Conservation (phyloP, 140 eudicot species). For the Anethum foeniculum region DNA sequence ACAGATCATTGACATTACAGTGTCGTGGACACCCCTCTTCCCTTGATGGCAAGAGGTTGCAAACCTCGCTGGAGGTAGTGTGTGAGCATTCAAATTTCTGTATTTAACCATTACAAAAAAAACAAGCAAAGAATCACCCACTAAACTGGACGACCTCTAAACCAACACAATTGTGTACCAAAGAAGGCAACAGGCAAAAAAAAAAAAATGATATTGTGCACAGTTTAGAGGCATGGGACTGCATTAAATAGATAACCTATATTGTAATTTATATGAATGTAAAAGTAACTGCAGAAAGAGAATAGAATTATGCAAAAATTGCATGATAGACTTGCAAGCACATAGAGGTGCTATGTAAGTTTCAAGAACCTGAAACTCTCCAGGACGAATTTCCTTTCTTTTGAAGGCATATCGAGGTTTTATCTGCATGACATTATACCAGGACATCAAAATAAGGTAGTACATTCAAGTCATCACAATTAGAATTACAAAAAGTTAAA, state of each 20-base stretch:
- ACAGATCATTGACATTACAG: not conserved
- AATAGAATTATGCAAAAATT: not conserved
- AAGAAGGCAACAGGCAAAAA: not conserved
- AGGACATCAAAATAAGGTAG: not conserved
- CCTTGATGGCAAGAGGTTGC: no score
- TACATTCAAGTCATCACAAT: slow-evolving; percentile 8
- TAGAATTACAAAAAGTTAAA: slow-evolving; percentile 6
- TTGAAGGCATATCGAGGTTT: slow-evolving; percentile 95
- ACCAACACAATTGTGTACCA: not conserved
- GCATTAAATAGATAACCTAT: not conserved
- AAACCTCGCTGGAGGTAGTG: not conserved
- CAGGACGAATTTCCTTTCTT: slow-evolving; percentile 85
- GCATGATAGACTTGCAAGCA: not conserved
- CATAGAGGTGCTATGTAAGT: not conserved
- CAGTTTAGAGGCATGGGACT: not conserved
- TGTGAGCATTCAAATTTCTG: not conserved
- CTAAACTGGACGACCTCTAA: no score
- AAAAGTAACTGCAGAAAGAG: not conserved
- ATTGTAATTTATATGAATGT: not conserved
- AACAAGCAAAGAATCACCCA: not conserved
- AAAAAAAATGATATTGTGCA: not conserved
- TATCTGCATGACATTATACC: slow-evolving; percentile 44
- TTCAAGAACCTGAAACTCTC: slow-evolving; percentile 80
- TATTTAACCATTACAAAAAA: not conserved
- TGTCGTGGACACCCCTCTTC: not conserved